A percentile compares a stretch with the other conserved stretches of the same genome.
Conservation (phyloP, 345 rosid species). For the Populus pruinosa region DNA sequence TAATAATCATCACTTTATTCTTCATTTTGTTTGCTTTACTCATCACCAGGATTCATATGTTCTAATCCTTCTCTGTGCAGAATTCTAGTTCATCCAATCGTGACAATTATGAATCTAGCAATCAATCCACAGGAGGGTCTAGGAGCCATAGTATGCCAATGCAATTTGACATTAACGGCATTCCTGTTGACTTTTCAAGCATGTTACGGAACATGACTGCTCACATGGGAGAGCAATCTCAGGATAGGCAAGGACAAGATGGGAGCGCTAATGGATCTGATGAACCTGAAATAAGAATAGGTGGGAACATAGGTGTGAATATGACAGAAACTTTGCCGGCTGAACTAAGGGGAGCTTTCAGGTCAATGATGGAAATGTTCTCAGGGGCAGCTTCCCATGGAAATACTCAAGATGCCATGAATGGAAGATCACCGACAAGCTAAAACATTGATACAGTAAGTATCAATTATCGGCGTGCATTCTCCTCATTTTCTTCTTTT, state of each 20-base stretch:
- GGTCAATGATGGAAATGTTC: conserved; percentile 70
- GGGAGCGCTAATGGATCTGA: conserved; percentile 17
- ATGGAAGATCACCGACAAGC: conserved; percentile 40
- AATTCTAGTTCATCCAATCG: conserved; percentile 23
- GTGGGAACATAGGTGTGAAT: conserved; percentile 40
- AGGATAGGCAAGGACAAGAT: conserved; percentile 33
- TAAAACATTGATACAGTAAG: neutral
- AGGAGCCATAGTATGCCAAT: conserved; percentile 27
- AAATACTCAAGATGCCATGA: conserved; percentile 29
- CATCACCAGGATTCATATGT: neutral
- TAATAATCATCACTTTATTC: neutral
- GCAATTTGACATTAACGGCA: conserved; percentile 29
- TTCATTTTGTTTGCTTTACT: neutral
- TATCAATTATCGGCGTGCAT: neutral
- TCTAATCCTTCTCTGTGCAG: conserved; percentile 13
- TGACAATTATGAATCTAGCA: conserved; percentile 25
- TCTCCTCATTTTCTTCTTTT: neutral
- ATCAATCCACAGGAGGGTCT: conserved; percentile 28
- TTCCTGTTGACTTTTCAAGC: conserved; percentile 34
- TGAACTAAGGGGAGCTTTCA: conserved; percentile 55
- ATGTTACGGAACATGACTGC: conserved; percentile 39
- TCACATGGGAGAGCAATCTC: conserved; percentile 34
- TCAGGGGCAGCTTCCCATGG: conserved; percentile 47
- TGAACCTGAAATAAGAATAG: conserved; percentile 39
- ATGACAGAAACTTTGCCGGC: conserved; percentile 44